Percentiles rank a stretch among this genome's conserved stretches.
Conservation (phyloP, 2,329 filamentous ascomycete species). For the Phialophora expanda region DNA sequence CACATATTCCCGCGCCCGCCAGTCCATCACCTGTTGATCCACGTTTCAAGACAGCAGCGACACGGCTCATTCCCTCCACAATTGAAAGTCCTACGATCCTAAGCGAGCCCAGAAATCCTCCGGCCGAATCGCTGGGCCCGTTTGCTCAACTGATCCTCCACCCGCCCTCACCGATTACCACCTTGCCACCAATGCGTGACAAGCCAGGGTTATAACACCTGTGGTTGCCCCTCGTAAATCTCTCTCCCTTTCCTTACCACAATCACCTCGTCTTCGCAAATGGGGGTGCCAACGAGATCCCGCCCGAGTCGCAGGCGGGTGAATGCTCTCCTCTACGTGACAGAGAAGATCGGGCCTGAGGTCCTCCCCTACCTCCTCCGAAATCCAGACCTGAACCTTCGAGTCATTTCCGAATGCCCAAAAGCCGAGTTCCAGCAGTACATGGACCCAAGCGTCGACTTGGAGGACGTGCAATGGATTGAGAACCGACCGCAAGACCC, state of each 20-base stretch:
- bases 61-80: background rate
- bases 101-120: conserved; percentile 6
- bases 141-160: conserved; percentile 6
- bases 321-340: conserved; percentile 37
- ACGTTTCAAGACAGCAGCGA: background rate
- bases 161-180: conserved; percentile 1
- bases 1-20: background rate
- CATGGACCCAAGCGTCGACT: conserved; percentile 28
- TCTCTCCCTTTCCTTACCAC: background rate
- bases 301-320: conserved; percentile 33
- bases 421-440: conserved; percentile 36
- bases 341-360: conserved; percentile 38
- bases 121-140: background rate
- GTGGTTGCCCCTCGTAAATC: background rate
- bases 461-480: conserved; percentile 36
- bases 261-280: conserved; percentile 4
- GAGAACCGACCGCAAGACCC: conserved; percentile 38
- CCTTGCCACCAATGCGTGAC: background rate
- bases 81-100: background rate
- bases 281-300: conserved; percentile 19
- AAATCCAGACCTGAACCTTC: conserved; percentile 37
- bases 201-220: conserved; percentile 4
- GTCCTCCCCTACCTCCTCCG: conserved; percentile 38
- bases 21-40: background rate
- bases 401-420: conserved; percentile 36